These are phyloP conservation scores for Excoecaria agallocha DNA, from an alignment of 345 rosid species.

Conservation along the genomic window DNA sequence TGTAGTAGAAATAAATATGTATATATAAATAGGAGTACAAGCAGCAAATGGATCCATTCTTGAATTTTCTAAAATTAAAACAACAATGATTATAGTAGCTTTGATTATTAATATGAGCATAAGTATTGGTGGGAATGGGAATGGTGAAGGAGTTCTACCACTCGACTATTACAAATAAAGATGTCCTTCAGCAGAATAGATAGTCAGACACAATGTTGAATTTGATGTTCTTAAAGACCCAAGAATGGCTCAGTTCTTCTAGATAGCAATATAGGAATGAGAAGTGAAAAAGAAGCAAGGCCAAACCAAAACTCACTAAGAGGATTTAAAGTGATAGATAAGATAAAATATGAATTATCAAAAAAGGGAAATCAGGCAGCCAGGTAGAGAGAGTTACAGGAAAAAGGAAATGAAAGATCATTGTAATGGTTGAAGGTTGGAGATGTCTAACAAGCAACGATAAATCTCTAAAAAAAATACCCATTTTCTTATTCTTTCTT, in stretches of 20 bases:
- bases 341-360: conserved; percentile 55
- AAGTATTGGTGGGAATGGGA: not conserved
- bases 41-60: not conserved
- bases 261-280: conserved; percentile 53
- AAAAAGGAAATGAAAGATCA: no score
- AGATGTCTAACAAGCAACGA: no score
- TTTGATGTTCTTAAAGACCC: conserved; percentile 64
- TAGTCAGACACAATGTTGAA: conserved; percentile 51
- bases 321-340: conserved; percentile 72
- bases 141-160: conserved; percentile 34
- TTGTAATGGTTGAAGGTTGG: no score
- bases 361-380: no score
- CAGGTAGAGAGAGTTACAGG: no score
- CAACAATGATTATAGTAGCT: no score
- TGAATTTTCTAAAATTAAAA: conserved; percentile 17
- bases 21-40: no score
- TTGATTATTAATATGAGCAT: conserved; percentile 10
- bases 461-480: no score
- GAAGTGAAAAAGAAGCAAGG: conserved; percentile 70
- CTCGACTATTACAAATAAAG: conserved; percentile 65
- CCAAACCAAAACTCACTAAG: conserved; percentile 62
- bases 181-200: conserved; percentile 68
- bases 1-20: not conserved
- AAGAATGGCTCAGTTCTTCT: conserved; percentile 69
- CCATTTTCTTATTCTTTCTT: no score